A percentile compares a stretch with the other conserved stretches of the same genome.
phyloP scores from a whole-genome alignment of 2,329 filamentous ascomycete species.

The Aaosphaeria arxii region DNA sequence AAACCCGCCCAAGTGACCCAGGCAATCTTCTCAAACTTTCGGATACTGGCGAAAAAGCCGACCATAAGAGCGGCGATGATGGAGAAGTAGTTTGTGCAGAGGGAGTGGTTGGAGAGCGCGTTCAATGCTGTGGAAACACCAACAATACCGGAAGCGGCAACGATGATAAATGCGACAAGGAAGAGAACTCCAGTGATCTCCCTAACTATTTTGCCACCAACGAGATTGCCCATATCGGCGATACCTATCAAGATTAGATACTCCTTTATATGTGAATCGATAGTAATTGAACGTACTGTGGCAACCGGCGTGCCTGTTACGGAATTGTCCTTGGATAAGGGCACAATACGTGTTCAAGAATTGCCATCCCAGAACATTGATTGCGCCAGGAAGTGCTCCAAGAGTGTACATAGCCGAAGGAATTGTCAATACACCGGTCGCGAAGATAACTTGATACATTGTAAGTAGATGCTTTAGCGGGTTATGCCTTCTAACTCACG shows the following conservation, averaged over 20 bases:
- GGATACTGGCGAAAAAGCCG: conserved; percentile 50
- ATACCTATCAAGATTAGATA: conserved; percentile 18
- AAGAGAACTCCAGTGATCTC: conserved; percentile 56
- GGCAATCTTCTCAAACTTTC: conserved; percentile 59
- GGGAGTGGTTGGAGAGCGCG: conserved; percentile 55
- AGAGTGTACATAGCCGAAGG: conserved; percentile 45
- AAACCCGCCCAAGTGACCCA: conserved; percentile 62
- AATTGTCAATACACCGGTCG: conserved; percentile 47
- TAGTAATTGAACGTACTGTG: background rate
- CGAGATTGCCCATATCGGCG: conserved; percentile 56
- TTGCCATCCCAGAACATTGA: conserved; percentile 46
- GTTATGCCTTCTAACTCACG: conserved; percentile 15
- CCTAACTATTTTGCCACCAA: conserved; percentile 50
- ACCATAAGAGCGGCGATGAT: conserved; percentile 53
- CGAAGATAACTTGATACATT: conserved; percentile 37
- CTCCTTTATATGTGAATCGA: too few species aligned
- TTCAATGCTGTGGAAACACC: conserved; percentile 59
- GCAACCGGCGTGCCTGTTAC: conserved; percentile 47
- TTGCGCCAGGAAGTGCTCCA: conserved; percentile 44
- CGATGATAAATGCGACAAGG: conserved; percentile 56
- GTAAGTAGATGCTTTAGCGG: too few species aligned
- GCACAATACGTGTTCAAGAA: conserved; percentile 48
- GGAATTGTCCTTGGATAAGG: conserved; percentile 50
- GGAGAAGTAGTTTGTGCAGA: conserved; percentile 59
- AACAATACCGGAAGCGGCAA: conserved; percentile 56